phyloP scores from a whole-genome alignment of 495 filamentous ascomycete genomes.

The Letharia lupina region DNA sequence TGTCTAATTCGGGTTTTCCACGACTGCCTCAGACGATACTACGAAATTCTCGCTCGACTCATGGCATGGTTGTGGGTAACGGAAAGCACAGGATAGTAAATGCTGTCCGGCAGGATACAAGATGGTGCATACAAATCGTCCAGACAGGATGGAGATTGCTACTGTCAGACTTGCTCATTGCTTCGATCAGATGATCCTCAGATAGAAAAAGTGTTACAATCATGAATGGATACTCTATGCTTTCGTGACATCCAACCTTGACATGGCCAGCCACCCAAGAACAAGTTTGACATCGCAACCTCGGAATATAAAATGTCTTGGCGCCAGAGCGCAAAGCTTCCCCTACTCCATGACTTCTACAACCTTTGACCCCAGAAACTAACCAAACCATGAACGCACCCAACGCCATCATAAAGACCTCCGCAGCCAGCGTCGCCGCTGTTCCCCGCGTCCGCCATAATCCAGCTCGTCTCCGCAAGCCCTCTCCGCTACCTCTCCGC shows the following conservation, averaged over 20 bases:
- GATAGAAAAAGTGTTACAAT: no score
- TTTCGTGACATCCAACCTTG: no score
- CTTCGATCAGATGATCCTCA: no score
- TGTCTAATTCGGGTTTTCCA: not conserved
- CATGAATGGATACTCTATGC: no score
- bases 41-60: not conserved
- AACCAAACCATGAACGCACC: not conserved
- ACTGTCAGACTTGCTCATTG: not conserved
- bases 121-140: not conserved
- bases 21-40: not conserved
- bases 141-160: not conserved
- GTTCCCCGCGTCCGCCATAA: constrained; percentile 4
- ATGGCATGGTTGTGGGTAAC: not conserved
- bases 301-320: not conserved
- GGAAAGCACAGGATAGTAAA: not conserved
- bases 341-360: not conserved
- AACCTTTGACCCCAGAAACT: not conserved
- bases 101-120: not conserved
- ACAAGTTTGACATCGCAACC: no score
- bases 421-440: not conserved
- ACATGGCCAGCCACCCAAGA: no score
- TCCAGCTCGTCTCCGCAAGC: constrained; percentile 8
- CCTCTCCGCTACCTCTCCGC: constrained; percentile 20
- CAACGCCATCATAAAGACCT: not conserved
- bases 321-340: not conserved